phyloP scores from a whole-genome alignment of 2,329 filamentous ascomycete species.

The Trichoderma sp. region DNA sequence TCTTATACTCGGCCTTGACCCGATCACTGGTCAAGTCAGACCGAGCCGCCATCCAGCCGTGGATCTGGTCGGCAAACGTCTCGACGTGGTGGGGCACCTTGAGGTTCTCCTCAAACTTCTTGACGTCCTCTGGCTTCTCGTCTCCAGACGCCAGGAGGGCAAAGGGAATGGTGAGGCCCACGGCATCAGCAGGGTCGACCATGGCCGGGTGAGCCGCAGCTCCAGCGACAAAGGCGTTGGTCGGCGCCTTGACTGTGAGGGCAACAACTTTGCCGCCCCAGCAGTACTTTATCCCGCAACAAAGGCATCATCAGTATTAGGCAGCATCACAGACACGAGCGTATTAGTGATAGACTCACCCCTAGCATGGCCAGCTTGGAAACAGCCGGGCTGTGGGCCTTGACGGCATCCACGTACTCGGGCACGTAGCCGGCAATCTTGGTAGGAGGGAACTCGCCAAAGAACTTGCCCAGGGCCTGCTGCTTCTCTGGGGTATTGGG shows the following conservation, averaged over 20 bases:
- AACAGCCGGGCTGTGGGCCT: conserved; percentile 51
- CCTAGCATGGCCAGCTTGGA: conserved; percentile 60
- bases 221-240: conserved; percentile 54
- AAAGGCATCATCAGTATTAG: neutral
- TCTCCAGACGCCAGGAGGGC: conserved; percentile 64
- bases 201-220: conserved; percentile 59
- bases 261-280: conserved; percentile 68
- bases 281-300: conserved; percentile 48
- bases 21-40: conserved; percentile 54
- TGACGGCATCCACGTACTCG: conserved; percentile 51
- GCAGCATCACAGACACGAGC: neutral
- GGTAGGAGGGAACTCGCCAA: conserved; percentile 48
- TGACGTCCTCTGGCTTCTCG: conserved; percentile 53
- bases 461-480: conserved; percentile 56
- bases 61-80: conserved; percentile 63
- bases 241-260: conserved; percentile 46
- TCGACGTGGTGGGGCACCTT: conserved; percentile 58
- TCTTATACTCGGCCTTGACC: conserved; percentile 59
- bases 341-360: conserved; percentile 38
- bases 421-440: conserved; percentile 50
- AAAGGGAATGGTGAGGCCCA: conserved; percentile 58
- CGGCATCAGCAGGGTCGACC: conserved; percentile 61
- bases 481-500: conserved; percentile 63
- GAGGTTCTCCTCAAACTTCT: conserved; percentile 55
- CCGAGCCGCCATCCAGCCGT: conserved; percentile 72